Conservation (phyloP, 257 asterid genomes). For the Solanum raphanifolium region DNA sequence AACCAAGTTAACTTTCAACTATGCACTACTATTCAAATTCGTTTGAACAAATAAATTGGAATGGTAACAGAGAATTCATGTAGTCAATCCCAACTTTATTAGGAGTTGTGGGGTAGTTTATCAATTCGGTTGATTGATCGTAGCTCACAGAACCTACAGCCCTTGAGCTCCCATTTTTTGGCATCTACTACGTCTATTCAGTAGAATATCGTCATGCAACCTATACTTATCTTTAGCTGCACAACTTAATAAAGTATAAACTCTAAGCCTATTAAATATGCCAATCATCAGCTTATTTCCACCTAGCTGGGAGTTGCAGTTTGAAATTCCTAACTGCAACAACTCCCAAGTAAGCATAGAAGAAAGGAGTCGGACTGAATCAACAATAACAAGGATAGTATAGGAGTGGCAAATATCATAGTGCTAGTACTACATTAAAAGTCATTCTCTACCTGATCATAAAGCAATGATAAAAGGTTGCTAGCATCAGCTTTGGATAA, state of each 20-base stretch:
- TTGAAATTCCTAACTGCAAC: not conserved
- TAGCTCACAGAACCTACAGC: not conserved
- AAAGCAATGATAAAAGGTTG: slow-evolving; percentile 72
- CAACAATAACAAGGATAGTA: not conserved
- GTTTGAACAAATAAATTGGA: not conserved
- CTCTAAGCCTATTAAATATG: not conserved
- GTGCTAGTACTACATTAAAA: not conserved
- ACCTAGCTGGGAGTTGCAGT: not conserved
- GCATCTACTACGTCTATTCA: not conserved
- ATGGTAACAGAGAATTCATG: not conserved
- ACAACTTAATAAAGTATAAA: not conserved
- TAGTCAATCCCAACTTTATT: not conserved
- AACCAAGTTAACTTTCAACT: not conserved
- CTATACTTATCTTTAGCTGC: not conserved
- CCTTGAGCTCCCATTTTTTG: not conserved
- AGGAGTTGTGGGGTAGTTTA: not conserved
- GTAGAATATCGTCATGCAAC: not conserved
- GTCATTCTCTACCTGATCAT: slow-evolving; percentile 62
- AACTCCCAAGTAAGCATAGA: not conserved
- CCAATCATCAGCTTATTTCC: not conserved
- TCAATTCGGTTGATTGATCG: not conserved
- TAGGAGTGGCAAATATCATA: not conserved
- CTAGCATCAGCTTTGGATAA: slow-evolving; percentile 56
- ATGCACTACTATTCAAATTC: not conserved
- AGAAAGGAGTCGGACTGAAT: not conserved